Base-by-base conservation (phyloP, 352 stramenopile genomes). In the Pythium vanterpoolii region DNA sequence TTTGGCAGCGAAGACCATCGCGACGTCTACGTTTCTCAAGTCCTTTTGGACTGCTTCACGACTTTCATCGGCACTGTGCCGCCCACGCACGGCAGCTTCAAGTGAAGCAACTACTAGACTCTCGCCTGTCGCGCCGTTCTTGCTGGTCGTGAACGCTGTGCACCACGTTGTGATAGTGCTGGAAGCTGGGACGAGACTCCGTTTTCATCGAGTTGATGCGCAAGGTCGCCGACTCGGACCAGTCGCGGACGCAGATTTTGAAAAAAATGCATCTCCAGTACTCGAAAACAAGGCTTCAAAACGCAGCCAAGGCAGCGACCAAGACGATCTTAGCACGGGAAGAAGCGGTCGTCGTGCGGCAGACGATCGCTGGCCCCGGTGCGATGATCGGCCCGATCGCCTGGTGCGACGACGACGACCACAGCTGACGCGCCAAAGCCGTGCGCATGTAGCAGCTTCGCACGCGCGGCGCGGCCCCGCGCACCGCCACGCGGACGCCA, bases 1-100 rank as follows among this genome's bases (percentile, higher is more conserved):
- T 88, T 93, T 65, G 71, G 69, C 28, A 82, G 69, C 9, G 77
- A 88, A 21, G 72, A 86, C 45, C 78, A 89, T 47, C 69, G 80
- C 3, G 89, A 89, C 43, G n/a, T 93, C 57, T 93, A 93, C 60
- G 68, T 93, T 9, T 76, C 79, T 30, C 80, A 93, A 47, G 83
- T 93, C 39, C 71, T 86, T 27, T 62, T 18, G 66, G 68, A 26
- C 60, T 92, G 46, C 62, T 92, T 5, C 36, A 63, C 11, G 53
- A 64, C 3, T 68, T 78, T 27, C 43, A 67, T 26, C 53, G 38
- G 0, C 44, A 55, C 16, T 76, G 69, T 30, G 28, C 50, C 18
- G 30, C 49, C 9, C 67, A 45, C 18, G 55, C 40, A 5, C 52
- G 60, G 10, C 23, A 40, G 31, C 13, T 65, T 30, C 31, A 46